Evolutionary conservation across 805 yeast species (phyloP), one percentile per base, ranked within the genome.

Genomic region (Candida fluviatilis): DNA sequence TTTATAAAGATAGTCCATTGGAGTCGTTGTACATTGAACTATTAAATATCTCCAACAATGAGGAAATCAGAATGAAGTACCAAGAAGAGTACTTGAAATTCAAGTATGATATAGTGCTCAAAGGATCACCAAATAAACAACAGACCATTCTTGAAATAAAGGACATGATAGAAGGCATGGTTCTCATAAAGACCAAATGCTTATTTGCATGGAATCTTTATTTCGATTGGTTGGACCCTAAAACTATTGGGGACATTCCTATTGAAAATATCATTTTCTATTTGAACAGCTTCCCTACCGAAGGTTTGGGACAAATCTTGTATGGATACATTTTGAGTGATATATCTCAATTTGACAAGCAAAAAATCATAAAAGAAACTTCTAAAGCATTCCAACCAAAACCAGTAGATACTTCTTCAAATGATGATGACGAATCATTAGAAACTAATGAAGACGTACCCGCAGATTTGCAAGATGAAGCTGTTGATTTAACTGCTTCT

Each of bases 201-300:
- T 66, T 75, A 26, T 62, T 73, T 21, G 86, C 89, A 1, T 90
- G 96, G 95, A 68, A 72, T 27, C 52, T 81, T 8, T 78, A 77
- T 50, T 75, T 88, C 40, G 93, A 89, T 46, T 84, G 91, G 83
- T 48, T 64, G 18, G 95, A 89, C 56, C 72, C 71, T 5, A 54
- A 54, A 4, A 60, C 68, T 3, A 55, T 88, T 4, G 58, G 64
- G 7, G 70, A 72, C 2, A 54, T 84, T 34, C 81, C 80, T 36
- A 36, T 41, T 29, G 52, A 46, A 4, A 54, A 69, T 4, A 46
- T 86, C 2, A 48, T 69, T n/a, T 69, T 62, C 25, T 86, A 76
- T 51, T 63, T 85, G 31, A 61, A 62, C 30, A 56, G 64, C 29
- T 88, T 84, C 58, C 79, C 76, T 4, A 60, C 56, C 16, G 79